Base-by-base conservation (phyloP, 768 basidiomycete genomes). In the Tephrocybe sp. region DNA sequence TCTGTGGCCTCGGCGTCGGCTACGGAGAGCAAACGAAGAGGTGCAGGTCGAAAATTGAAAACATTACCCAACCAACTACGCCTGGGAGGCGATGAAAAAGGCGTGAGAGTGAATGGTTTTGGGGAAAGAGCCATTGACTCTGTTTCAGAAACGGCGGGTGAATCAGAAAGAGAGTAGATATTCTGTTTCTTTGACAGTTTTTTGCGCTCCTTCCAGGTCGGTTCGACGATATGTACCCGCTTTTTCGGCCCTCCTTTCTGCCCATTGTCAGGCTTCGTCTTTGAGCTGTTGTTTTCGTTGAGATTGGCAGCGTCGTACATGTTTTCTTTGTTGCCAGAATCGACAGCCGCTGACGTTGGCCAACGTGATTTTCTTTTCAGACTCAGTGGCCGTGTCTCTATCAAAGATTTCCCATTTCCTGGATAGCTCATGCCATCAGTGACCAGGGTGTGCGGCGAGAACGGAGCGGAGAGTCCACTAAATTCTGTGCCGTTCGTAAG, bases 61-160 rank as follows among this genome's bases (percentile, higher is more conserved):
- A 97, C 78, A 60, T 85, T 89, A 39, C 84, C 83, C 54, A 99
- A 81, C 96, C 95, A 98, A 45, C 77, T 80, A 54, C 82, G 80
- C 68, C 78, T 85, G 14, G 82, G 79, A 22, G 71, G 70, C 17
- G 68, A 61, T 48, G 66, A 68, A 49, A 69, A 68, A 49, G 74
- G 72, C 23, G 78, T 34, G 68, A 39, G 74, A 5, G 51, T 45
- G 45, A 56, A 68, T 3, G 75, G 69, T n/a, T 72, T 69, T 1
- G 73, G 70, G 38, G 77, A 64, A 30, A 51, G 54, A 57, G 51
- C 67, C 64, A 35, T 66, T 23, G 72, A 72, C 12, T 66, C 60
- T 16, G 73, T 71, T 34, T 77, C 76, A 10, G 78, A 79, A 53
- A 78, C 72, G 17, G 72, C 71, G 4, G 76, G 76, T n/a, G 71